phyloP scores from a whole-genome alignment of 179 eudicot species.

The Spinacia oleracea region DNA sequence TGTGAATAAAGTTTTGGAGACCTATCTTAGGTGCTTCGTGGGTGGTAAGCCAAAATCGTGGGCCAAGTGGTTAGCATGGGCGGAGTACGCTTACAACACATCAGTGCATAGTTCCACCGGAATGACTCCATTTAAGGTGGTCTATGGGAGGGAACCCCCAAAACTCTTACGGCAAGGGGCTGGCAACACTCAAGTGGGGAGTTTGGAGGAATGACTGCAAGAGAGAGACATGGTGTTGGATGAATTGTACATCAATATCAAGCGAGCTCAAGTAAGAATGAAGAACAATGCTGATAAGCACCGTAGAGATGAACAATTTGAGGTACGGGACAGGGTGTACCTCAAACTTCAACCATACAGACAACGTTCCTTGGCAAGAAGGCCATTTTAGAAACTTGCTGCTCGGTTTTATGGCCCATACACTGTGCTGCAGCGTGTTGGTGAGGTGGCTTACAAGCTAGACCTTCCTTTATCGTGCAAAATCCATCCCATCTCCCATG shows the following conservation, averaged over 20 bases:
- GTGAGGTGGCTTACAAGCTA: background rate
- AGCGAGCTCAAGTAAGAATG: background rate
- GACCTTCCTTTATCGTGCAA: background rate
- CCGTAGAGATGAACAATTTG: background rate
- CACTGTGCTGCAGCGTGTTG: background rate
- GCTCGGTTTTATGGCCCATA: background rate
- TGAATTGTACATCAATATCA: background rate
- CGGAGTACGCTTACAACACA: background rate
- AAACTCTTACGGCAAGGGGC: too few relatives aligned
- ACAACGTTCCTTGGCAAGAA: background rate
- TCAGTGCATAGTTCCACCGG: background rate
- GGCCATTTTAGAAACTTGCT: background rate
- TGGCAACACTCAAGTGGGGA: background rate
- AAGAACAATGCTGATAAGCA: background rate
- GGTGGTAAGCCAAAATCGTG: background rate
- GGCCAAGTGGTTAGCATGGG: slow-evolving; percentile 1
- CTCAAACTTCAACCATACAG: background rate
- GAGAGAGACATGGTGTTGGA: background rate
- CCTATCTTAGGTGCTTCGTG: background rate
- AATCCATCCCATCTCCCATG: background rate
- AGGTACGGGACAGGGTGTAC: background rate
- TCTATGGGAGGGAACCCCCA: background rate
- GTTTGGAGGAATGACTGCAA: background rate
- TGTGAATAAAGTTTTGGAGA: background rate
- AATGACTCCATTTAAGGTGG: background rate